Evolutionary conservation across 495 filamentous ascomycete species (phyloP).

Genomic region (Cenococcum geophilum): DNA sequence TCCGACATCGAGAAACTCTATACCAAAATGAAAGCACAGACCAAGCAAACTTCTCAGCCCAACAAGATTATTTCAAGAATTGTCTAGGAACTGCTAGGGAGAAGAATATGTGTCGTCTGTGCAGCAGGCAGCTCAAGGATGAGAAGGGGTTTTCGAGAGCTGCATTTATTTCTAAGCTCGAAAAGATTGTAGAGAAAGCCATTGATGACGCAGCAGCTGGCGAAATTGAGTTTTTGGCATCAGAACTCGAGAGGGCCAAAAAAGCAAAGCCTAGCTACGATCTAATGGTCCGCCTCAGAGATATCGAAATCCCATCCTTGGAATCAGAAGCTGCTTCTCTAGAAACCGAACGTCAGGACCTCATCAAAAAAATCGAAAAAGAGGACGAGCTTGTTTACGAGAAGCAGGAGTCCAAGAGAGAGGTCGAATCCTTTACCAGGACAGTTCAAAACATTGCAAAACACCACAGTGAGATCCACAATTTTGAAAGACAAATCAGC

Average conservation of each 20-base stretch:
- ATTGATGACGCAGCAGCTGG: constrained; percentile 16
- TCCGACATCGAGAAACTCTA: constrained; percentile 53
- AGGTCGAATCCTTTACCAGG: constrained; percentile 67
- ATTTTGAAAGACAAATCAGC: constrained; percentile 62
- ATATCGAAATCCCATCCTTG: constrained; percentile 64
- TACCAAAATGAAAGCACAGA: constrained; percentile 59
- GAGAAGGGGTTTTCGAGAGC: constrained; percentile 33
- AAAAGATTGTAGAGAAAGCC: constrained; percentile 51
- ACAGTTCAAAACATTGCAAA: constrained; percentile 71
- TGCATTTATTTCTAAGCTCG: constrained; percentile 34
- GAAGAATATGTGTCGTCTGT: constrained; percentile 65
- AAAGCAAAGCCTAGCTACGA: constrained; percentile 55
- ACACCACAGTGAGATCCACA: constrained; percentile 61
- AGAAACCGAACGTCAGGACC: constrained; percentile 49
- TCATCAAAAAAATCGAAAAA: constrained; percentile 63
- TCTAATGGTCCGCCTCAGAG: constrained; percentile 59
- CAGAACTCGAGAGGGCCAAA: constrained; percentile 45
- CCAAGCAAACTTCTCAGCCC: constrained; percentile 52
- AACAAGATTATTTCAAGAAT: constrained; percentile 57
- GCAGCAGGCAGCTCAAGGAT: constrained; percentile 56
- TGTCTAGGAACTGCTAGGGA: constrained; percentile 54
- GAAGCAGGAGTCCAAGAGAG: constrained; percentile 57
- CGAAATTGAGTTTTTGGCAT: constrained; percentile 50
- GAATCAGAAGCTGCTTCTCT: constrained; percentile 54
- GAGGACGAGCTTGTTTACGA: constrained; percentile 65